Evolutionary conservation across 257 asterid species (phyloP).

Genomic region (Cordia subcordata): DNA sequence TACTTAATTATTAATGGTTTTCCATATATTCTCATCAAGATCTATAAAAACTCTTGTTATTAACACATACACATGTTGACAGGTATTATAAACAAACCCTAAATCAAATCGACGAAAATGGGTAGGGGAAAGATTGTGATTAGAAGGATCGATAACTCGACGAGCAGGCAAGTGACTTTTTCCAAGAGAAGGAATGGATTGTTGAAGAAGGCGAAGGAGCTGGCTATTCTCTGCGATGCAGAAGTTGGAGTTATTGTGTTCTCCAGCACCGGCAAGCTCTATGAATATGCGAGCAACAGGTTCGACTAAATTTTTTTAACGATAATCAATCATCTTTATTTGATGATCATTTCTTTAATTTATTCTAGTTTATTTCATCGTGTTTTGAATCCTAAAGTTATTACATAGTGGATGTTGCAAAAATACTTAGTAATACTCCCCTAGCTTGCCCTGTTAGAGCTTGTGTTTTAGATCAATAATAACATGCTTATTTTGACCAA

Average conservation of each 20-base stretch:
- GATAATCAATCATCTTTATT: not conserved
- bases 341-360: not conserved
- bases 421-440: slow-evolving; percentile 5
- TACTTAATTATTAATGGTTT: not conserved
- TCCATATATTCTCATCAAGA: not conserved
- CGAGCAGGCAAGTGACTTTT: slow-evolving; percentile 40
- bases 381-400: not conserved
- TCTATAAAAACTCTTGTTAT: slow-evolving; percentile 3
- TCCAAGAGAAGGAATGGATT: slow-evolving; percentile 41
- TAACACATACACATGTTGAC: not conserved
- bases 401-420: not conserved
- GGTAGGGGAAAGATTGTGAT: slow-evolving; percentile 46
- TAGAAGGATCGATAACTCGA: slow-evolving; percentile 36
- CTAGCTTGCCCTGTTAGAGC: not conserved
- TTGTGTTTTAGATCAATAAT: too few relatives aligned
- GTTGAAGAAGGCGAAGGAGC: slow-evolving; percentile 38
- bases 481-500: too few relatives aligned
- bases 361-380: not conserved
- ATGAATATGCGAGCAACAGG: slow-evolving; percentile 37
- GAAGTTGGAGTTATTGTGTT: slow-evolving; percentile 41
- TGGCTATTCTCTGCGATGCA: slow-evolving; percentile 43
- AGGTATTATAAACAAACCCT: slow-evolving; percentile 17
- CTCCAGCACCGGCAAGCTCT: slow-evolving; percentile 38
- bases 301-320: not conserved
- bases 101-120: slow-evolving; percentile 11